phyloP scores from a whole-genome alignment of 176 grass and related monocot species.

The Eragrostis curvula region DNA sequence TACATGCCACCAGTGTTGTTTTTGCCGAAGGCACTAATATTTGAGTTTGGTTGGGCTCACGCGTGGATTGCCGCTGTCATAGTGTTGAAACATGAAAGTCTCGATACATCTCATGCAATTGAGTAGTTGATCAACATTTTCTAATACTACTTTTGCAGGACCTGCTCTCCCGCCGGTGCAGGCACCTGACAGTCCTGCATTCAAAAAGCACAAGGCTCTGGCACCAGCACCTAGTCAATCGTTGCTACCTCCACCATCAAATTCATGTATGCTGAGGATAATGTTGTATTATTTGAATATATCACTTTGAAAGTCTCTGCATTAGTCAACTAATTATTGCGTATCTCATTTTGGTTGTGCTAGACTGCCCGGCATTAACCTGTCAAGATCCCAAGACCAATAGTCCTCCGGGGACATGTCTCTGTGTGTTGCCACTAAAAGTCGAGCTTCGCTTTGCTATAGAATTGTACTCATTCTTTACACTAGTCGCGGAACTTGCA shows the following conservation, averaged over 20 bases:
- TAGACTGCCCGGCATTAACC: constrained; percentile 69
- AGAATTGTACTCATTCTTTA: constrained; percentile 84
- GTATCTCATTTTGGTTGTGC: constrained; percentile 28
- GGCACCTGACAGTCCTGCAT: constrained; percentile 42
- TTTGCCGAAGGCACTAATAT: constrained; percentile 35
- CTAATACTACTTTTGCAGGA: constrained; percentile 57
- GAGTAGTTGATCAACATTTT: constrained; percentile 3
- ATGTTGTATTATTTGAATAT: constrained; percentile 25
- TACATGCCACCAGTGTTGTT: constrained; percentile 8
- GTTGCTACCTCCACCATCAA: constrained; percentile 67
- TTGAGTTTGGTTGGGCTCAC: constrained; percentile 21
- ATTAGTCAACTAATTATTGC: constrained; percentile 16
- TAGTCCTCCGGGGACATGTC: constrained; percentile 78
- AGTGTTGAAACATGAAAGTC: constrained; percentile 19
- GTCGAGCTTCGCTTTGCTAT: constrained; percentile 77
- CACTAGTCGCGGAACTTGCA: constrained; percentile 75
- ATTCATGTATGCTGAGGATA: constrained; percentile 63
- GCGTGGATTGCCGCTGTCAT: not conserved
- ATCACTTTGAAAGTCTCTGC: constrained; percentile 14
- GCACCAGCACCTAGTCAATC: constrained; percentile 53
- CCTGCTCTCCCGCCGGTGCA: constrained; percentile 42
- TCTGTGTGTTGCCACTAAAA: constrained; percentile 89
- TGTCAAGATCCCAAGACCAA: constrained; percentile 83
- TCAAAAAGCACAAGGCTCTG: constrained; percentile 48
- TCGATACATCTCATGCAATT: constrained; percentile 13